These are phyloP conservation scores for Wickerhamomyces chambardii DNA, from an alignment of 805 yeast species.

Conservation along the genomic window DNA sequence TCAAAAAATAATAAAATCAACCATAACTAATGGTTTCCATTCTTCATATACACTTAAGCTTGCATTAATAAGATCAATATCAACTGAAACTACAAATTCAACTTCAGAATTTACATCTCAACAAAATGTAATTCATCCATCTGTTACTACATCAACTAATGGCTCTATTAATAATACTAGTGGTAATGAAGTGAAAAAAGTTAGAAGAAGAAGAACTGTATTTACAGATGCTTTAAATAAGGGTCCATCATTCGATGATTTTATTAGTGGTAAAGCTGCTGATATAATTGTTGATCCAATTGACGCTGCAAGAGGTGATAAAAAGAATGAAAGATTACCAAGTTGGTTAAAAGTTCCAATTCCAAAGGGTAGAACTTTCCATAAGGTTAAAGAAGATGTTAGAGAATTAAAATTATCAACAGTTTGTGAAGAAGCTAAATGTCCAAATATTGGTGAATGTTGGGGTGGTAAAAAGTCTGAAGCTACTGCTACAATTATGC, in stretches of 20 bases:
- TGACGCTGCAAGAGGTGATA: constrained; percentile 60
- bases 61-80: constrained; percentile 5
- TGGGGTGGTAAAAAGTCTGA: constrained; percentile 95
- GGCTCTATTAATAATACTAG: no score
- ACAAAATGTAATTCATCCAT: no score
- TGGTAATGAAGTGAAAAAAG: background rate
- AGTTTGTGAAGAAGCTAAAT: constrained; percentile 97
- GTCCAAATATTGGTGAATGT: constrained; percentile 99
- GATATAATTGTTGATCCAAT: constrained; percentile 62
- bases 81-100: background rate
- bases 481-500: constrained; percentile 96
- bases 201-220: constrained; percentile 41
- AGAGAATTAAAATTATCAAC: constrained; percentile 86
- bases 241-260: constrained; percentile 95
- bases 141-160: no score
- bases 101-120: background rate
- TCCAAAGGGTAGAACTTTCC: constrained; percentile 88
- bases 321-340: constrained; percentile 72
- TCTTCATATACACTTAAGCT: background rate
- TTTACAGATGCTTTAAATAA: constrained; percentile 63
- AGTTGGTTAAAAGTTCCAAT: constrained; percentile 93
- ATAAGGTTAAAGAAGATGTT: constrained; percentile 75
- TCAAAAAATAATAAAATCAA: constrained; percentile 1
- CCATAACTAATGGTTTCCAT: background rate
- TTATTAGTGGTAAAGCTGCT: constrained; percentile 73